Evolutionary conservation across 2,329 filamentous ascomycete species (phyloP).

Genomic region (Myriosclerotinia scirpicola): DNA sequence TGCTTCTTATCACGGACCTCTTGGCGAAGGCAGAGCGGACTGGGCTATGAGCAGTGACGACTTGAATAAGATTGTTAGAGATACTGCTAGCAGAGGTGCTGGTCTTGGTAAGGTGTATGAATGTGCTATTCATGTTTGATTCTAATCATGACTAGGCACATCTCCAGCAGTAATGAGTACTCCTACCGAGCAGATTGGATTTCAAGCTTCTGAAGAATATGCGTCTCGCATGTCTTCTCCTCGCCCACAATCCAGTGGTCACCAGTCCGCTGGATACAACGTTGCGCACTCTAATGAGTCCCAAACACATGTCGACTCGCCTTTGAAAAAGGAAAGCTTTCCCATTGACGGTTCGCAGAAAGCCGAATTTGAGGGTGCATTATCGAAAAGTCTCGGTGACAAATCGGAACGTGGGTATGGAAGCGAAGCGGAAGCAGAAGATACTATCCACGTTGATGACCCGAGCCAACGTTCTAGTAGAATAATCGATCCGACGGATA

Average conservation of each 20-base stretch:
- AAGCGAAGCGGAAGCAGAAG: slow-evolving; percentile 52
- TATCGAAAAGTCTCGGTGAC: slow-evolving; percentile 43
- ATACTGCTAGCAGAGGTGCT: slow-evolving; percentile 57
- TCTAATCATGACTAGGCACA: slow-evolving; percentile 54
- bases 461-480: slow-evolving; percentile 49
- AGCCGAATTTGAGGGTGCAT: slow-evolving; percentile 40
- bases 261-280: slow-evolving; percentile 36
- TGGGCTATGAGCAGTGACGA: slow-evolving; percentile 88
- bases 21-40: slow-evolving; percentile 58
- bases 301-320: slow-evolving; percentile 44
- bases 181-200: slow-evolving; percentile 88
- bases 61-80: slow-evolving; percentile 82
- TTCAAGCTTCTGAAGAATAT: slow-evolving; percentile 83
- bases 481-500: slow-evolving; percentile 47
- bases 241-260: slow-evolving; percentile 47
- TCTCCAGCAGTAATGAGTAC: slow-evolving; percentile 65
- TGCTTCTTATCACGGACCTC: slow-evolving; percentile 47
- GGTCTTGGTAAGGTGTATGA: slow-evolving; percentile 50
- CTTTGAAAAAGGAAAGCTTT: slow-evolving; percentile 49
- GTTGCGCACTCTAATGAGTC: slow-evolving; percentile 47
- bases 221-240: slow-evolving; percentile 74
- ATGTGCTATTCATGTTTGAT: slow-evolving; percentile 29
- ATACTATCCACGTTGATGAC: slow-evolving; percentile 77
- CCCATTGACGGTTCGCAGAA: slow-evolving; percentile 38
- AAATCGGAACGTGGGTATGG: slow-evolving; percentile 45